These are phyloP conservation scores for Periconia sp. DNA, from an alignment of 2,329 filamentous ascomycete species.

Conservation along the genomic window DNA sequence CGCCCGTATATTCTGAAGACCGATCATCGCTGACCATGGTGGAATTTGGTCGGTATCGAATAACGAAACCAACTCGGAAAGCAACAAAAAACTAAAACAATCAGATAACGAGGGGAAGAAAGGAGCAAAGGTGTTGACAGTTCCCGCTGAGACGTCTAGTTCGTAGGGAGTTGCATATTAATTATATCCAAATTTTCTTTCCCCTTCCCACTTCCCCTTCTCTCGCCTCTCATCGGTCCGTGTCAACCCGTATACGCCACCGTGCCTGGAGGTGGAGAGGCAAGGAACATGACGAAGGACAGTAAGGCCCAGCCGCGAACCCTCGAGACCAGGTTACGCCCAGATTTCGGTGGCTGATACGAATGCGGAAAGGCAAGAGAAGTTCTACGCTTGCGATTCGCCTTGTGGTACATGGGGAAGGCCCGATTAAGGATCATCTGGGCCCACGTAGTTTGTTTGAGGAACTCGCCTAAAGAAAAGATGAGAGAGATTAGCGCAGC, in stretches of 20 bases:
- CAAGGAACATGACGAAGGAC: not conserved
- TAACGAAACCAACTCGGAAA: not conserved
- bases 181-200: not conserved
- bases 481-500: too few species aligned
- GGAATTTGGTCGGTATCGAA: slow-evolving; percentile 7
- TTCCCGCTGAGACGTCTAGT: not conserved
- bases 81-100: not conserved
- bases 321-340: too few species aligned
- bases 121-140: not conserved
- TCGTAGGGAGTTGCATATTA: not conserved
- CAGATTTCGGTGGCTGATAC: not conserved
- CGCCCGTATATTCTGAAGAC: slow-evolving; percentile 15
- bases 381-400: not conserved
- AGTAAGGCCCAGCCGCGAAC: not conserved
- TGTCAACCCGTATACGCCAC: not conserved
- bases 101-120: not conserved
- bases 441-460: not conserved
- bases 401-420: not conserved
- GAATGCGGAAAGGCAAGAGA: not conserved
- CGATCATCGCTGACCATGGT: slow-evolving; percentile 18
- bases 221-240: not conserved
- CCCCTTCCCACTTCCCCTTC: not conserved
- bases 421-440: not conserved
- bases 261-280: not conserved
- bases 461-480: not conserved